Percentiles rank a stretch among this genome's conserved stretches.
Conservation (phyloP, 768 basidiomycete genomes). For the Leccinum pellstonianum region DNA sequence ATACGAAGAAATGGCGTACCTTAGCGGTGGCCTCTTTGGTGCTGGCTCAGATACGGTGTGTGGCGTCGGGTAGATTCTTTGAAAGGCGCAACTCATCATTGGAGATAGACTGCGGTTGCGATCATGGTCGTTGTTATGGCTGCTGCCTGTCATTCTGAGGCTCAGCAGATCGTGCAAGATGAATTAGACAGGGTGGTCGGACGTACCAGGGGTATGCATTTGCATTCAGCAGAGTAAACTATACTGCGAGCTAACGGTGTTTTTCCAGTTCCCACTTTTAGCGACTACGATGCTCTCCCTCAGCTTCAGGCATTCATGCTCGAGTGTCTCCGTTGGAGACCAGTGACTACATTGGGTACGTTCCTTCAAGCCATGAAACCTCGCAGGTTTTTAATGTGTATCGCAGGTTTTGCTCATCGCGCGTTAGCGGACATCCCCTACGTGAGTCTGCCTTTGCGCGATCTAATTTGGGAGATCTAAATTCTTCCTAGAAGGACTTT, state of each 20-base stretch:
- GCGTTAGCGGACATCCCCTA: conserved; percentile 64
- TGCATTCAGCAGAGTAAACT: not conserved
- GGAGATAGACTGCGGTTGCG: conserved; percentile 48
- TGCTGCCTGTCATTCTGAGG: conserved; percentile 52
- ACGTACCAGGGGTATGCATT: conserved; percentile 31
- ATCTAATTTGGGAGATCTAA: conserved; percentile 1
- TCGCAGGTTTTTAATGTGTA: not conserved
- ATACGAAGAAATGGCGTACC: conserved; percentile 58
- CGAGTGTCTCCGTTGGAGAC: conserved; percentile 44
- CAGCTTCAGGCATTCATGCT: conserved; percentile 41
- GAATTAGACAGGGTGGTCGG: conserved; percentile 57
- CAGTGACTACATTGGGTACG: conserved; percentile 35
- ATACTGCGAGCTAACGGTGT: not conserved
- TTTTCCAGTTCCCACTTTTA: conserved; percentile 39
- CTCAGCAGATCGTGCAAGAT: conserved; percentile 49
- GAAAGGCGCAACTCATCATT: not conserved
- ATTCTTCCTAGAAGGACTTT: conserved; percentile 29
- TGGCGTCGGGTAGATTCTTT: not conserved
- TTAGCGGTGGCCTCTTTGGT: conserved; percentile 64
- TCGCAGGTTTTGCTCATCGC: conserved; percentile 57
- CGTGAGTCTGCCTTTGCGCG: conserved; percentile 34
- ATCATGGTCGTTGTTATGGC: conserved; percentile 59
- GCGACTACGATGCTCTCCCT: conserved; percentile 36
- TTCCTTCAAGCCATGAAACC: not conserved
- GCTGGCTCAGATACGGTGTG: conserved; percentile 60